These are phyloP conservation scores for Lactarius tabidus DNA, from an alignment of 768 basidiomycete genomes.

Conservation along the genomic window DNA sequence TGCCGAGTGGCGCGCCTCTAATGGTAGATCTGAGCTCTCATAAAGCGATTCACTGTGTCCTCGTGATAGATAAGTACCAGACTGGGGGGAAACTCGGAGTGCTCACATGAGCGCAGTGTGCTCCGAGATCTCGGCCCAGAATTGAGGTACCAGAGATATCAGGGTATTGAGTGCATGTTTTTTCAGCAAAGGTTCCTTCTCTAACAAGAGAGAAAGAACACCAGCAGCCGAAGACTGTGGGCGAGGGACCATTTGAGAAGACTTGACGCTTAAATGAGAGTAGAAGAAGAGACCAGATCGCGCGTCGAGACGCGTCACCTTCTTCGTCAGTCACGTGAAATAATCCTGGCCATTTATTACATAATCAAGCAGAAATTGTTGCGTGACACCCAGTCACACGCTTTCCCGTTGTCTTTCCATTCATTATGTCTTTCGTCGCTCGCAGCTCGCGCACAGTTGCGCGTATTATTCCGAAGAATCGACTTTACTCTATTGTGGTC, in stretches of 20 bases:
- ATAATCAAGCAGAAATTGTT: constrained; percentile 12
- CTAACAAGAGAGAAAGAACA: constrained; percentile 85
- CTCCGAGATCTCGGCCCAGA: constrained; percentile 99
- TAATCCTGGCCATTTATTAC: neutral
- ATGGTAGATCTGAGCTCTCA: constrained; percentile 73
- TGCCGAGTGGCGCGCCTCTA: constrained; percentile 72
- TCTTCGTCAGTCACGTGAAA: constrained; percentile 11
- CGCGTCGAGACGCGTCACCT: constrained; percentile 39
- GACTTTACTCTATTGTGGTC: constrained; percentile 37
- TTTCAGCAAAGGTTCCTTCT: constrained; percentile 83
- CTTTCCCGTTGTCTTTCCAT: constrained; percentile 5
- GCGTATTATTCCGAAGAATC: constrained; percentile 40
- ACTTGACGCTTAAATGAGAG: neutral
- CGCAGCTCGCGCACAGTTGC: constrained; percentile 45
- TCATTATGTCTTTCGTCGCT: constrained; percentile 38
- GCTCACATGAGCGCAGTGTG: constrained; percentile 84
- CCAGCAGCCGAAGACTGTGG: constrained; percentile 83
- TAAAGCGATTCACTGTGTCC: constrained; percentile 77
- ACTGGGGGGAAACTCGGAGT: neutral
- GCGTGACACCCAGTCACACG: neutral
- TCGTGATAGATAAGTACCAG: constrained; percentile 12
- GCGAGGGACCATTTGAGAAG: constrained; percentile 54
- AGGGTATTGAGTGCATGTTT: constrained; percentile 87
- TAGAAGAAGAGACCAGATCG: neutral
- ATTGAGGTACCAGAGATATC: constrained; percentile 81